Evolutionary conservation across 2,329 filamentous ascomycete genomes (phyloP).

Genomic region (Claviceps spartinae): DNA sequence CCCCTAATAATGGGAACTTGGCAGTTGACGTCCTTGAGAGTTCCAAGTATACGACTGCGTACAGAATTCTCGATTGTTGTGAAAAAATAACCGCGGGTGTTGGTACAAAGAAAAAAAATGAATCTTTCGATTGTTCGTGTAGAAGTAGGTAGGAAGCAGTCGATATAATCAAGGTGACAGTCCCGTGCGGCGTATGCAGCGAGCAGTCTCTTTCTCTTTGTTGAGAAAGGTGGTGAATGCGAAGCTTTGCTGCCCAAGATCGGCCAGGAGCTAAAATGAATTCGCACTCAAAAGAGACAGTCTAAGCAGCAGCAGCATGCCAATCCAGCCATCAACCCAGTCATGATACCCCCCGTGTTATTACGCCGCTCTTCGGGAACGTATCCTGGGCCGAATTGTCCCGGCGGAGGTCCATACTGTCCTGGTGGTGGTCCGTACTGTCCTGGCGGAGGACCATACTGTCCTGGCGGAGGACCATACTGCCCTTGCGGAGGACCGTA

Average conservation of each 20-base stretch:
- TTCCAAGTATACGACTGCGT: not conserved
- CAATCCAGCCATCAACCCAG: conserved; percentile 34
- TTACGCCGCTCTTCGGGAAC: conserved; percentile 21
- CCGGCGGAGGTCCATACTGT: conserved; percentile 15
- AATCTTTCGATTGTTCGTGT: not conserved
- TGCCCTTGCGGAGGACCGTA: conserved; percentile 21
- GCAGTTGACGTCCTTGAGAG: not conserved
- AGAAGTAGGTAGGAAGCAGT: not conserved
- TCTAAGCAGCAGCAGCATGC: conserved; percentile 49
- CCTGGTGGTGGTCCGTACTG: conserved; percentile 17
- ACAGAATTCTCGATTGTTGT: not conserved
- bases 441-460: conserved; percentile 15
- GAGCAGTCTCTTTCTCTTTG: not conserved
- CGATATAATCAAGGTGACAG: not conserved
- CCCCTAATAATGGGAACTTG: not conserved
- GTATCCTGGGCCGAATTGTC: conserved; percentile 20
- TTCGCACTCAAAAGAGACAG: conserved; percentile 31
- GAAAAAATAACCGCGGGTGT: not conserved
- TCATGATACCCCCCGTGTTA: conserved; percentile 24
- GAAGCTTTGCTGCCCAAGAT: not conserved
- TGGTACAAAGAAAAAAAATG: not conserved
- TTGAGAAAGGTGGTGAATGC: not conserved
- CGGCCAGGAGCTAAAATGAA: not conserved
- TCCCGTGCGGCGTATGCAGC: not conserved
- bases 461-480: conserved; percentile 21